Percentiles rank a stretch among this genome's conserved stretches.
These are phyloP conservation scores for Histomonas meleagridis DNA, from an alignment of 208 protist genomes.

Conservation along the genomic window DNA sequence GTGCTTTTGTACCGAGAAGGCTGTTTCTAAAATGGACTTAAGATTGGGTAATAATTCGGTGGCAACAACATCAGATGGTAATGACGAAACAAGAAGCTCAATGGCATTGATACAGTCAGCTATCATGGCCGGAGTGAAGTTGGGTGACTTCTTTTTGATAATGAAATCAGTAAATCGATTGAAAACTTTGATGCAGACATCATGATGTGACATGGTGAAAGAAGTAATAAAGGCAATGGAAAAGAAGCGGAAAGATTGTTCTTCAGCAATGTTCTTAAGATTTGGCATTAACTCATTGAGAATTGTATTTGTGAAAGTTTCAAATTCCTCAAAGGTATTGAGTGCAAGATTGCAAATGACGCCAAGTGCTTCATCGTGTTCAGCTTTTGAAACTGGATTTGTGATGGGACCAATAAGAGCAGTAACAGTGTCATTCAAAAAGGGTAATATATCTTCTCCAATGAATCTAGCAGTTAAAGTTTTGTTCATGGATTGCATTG, in stretches of 20 bases:
- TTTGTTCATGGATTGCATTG: conserved; percentile 8
- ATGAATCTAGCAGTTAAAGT: neutral
- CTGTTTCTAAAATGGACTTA: neutral
- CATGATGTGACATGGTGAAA: neutral
- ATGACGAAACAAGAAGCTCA: neutral
- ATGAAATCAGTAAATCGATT: neutral
- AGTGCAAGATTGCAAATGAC: conserved; percentile 6
- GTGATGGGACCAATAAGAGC: neutral
- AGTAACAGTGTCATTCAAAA: neutral
- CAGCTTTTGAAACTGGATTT: neutral
- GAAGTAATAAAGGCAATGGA: neutral
- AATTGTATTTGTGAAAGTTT: neutral
- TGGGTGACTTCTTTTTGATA: neutral
- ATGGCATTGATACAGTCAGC: neutral
- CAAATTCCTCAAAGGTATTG: neutral
- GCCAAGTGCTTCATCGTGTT: neutral
- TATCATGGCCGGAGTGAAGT: neutral
- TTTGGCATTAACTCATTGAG: neutral
- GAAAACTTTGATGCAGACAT: neutral
- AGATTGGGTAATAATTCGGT: neutral
- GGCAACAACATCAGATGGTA: neutral
- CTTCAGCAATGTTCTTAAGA: neutral
- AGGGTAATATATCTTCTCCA: neutral
- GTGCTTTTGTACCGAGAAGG: neutral
- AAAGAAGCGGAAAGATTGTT: neutral